A percentile compares a stretch with the other conserved stretches of the same genome.
These are phyloP conservation scores for Boeremia exigua DNA, from an alignment of 2,329 filamentous ascomycete genomes.

Conservation along the genomic window DNA sequence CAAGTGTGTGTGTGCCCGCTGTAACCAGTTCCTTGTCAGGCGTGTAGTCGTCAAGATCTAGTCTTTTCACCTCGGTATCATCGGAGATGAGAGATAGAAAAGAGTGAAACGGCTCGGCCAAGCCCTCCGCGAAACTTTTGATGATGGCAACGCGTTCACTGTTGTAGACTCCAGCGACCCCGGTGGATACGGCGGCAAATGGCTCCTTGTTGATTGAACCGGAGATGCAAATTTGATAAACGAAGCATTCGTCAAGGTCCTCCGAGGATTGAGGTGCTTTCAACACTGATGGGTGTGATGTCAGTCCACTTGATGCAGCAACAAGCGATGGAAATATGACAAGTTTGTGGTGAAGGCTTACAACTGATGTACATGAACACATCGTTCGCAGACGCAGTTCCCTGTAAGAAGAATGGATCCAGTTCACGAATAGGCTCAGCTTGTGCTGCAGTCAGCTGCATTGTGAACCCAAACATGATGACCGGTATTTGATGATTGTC, in stretches of 20 bases:
- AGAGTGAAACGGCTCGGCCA: slow-evolving; percentile 15
- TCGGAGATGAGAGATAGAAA: slow-evolving; percentile 9
- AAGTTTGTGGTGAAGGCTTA: neutral
- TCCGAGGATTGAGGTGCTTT: slow-evolving; percentile 4
- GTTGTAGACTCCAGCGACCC: neutral
- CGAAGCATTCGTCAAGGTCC: neutral
- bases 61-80: slow-evolving; percentile 4
- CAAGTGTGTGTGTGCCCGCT: neutral
- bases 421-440: slow-evolving; percentile 15
- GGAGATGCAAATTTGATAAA: slow-evolving; percentile 19
- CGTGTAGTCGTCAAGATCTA: slow-evolving; percentile 16
- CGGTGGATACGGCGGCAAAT: neutral
- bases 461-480: slow-evolving; percentile 17
- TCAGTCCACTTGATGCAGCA: neutral
- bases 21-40: neutral
- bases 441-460: slow-evolving; percentile 12
- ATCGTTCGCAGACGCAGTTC: slow-evolving; percentile 10
- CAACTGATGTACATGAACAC: slow-evolving; percentile 14
- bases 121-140: neutral
- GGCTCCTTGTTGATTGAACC: slow-evolving; percentile 6
- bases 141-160: slow-evolving; percentile 2
- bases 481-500: slow-evolving; percentile 12
- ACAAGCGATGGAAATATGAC: neutral
- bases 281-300: slow-evolving; percentile 4
- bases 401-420: slow-evolving; percentile 24